Evolutionary conservation across 345 rosid species (phyloP).

Genomic region (Arabidopsis suecica): DNA sequence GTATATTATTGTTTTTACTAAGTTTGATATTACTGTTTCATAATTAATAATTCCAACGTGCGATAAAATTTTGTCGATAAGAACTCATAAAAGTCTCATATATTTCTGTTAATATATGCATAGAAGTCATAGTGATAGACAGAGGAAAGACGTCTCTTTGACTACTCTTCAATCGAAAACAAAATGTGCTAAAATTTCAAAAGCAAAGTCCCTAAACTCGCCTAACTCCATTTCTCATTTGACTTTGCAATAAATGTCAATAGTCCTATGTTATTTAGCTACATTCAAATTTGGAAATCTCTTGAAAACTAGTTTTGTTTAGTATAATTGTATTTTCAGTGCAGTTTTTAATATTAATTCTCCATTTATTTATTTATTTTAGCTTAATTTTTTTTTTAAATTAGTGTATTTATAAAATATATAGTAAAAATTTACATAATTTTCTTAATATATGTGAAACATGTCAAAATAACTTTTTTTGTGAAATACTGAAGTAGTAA

Average conservation of each 20-base stretch:
- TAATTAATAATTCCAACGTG: neutral
- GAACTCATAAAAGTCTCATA: constrained; percentile 15
- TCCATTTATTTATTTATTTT: no score
- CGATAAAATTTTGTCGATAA: constrained; percentile 14
- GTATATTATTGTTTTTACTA: neutral
- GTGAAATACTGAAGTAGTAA: no score
- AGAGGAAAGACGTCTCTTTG: constrained; percentile 47
- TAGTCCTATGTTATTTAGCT: constrained; percentile 27
- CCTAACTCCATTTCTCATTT: constrained; percentile 47
- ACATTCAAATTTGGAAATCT: neutral
- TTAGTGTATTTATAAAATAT: no score
- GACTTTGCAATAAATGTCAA: constrained; percentile 43
- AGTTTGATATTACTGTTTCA: neutral
- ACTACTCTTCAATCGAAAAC: constrained; percentile 30
- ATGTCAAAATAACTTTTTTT: no score
- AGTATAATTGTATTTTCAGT: no score
- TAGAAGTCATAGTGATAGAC: constrained; percentile 36
- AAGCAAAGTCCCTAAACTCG: constrained; percentile 44
- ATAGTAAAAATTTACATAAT: no score
- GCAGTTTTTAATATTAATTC: no score
- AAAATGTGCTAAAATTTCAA: constrained; percentile 33
- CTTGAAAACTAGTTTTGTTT: no score
- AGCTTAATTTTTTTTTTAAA: no score
- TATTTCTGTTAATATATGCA: constrained; percentile 14
- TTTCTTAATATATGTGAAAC: no score